Conservation (phyloP, 169 alveolate species). For the Eimeria necatrix region DNA sequence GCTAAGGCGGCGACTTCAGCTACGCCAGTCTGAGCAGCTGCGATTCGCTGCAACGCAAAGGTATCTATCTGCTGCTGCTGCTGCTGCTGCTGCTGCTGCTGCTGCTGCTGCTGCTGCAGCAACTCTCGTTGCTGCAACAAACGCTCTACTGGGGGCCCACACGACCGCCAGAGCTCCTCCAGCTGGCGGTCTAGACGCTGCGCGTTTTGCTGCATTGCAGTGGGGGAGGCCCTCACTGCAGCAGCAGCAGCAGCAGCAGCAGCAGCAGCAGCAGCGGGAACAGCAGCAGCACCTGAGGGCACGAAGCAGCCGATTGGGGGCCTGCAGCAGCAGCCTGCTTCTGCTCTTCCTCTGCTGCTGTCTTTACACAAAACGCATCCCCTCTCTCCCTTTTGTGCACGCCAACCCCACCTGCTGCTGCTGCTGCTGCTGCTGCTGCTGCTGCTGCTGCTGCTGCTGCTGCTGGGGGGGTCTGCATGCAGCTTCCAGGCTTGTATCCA, state of each 20-base stretch:
- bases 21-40: constrained; percentile 28
- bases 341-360: not conserved
- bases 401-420: too few relatives aligned
- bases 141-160: constrained; percentile 3
- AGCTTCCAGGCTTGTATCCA: constrained; percentile 31
- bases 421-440: constrained; percentile 7
- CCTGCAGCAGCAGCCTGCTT: constrained; percentile 45
- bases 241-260: constrained; percentile 17
- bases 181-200: constrained; percentile 17
- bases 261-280: constrained; percentile 4
- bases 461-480: not conserved
- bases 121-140: too few relatives aligned
- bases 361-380: not conserved
- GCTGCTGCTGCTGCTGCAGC: too few relatives aligned
- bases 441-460: not conserved
- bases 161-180: not conserved
- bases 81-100: not conserved
- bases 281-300: not conserved
- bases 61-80: constrained; percentile 10
- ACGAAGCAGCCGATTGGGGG: not conserved
- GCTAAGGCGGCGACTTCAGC: constrained; percentile 35
- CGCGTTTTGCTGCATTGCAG: constrained; percentile 35
- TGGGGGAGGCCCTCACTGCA: not conserved
- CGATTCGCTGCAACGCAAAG: constrained; percentile 27
- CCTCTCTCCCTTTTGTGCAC: too few relatives aligned